Conservation (phyloP, 2,329 filamentous ascomycete species). For the Pseudogymnoascus sp. region DNA sequence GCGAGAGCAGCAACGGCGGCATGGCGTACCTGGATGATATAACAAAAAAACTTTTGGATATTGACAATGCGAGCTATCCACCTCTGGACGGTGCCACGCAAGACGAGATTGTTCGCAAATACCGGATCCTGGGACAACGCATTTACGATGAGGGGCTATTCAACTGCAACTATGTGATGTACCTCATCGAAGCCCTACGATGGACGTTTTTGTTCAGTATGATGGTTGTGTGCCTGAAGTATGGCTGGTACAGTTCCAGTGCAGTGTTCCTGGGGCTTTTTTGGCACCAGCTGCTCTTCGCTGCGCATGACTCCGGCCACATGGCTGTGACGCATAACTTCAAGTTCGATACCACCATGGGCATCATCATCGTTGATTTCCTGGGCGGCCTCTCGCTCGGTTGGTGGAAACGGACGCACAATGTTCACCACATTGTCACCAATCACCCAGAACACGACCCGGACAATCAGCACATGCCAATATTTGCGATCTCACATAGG, state of each 20-base stretch:
- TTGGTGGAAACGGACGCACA: constrained; percentile 97
- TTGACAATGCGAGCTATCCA: constrained; percentile 76
- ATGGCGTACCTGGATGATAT: constrained; percentile 63
- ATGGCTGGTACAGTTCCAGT: constrained; percentile 60
- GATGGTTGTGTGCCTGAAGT: constrained; percentile 52
- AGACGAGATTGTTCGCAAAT: constrained; percentile 67
- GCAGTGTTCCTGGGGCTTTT: constrained; percentile 70
- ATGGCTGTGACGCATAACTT: constrained; percentile 96
- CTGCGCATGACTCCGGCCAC: constrained; percentile 89
- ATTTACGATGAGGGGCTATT: constrained; percentile 71
- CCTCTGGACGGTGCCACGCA: constrained; percentile 66
- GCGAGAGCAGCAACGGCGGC: constrained; percentile 38
- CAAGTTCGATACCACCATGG: constrained; percentile 72
- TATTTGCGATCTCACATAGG: constrained; percentile 79
- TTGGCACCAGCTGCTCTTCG: constrained; percentile 94
- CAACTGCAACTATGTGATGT: constrained; percentile 74
- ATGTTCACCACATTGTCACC: constrained; percentile 93
- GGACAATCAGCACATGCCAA: constrained; percentile 84
- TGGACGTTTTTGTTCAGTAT: constrained; percentile 60
- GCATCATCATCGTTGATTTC: constrained; percentile 84
- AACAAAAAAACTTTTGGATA: constrained; percentile 64
- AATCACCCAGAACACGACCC: constrained; percentile 94
- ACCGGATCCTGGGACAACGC: constrained; percentile 65
- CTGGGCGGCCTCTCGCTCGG: constrained; percentile 81
- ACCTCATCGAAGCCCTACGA: constrained; percentile 64